Evolutionary conservation across 371 early-diverging fungal species (phyloP).

Genomic region (Rhizopus microsporus): DNA sequence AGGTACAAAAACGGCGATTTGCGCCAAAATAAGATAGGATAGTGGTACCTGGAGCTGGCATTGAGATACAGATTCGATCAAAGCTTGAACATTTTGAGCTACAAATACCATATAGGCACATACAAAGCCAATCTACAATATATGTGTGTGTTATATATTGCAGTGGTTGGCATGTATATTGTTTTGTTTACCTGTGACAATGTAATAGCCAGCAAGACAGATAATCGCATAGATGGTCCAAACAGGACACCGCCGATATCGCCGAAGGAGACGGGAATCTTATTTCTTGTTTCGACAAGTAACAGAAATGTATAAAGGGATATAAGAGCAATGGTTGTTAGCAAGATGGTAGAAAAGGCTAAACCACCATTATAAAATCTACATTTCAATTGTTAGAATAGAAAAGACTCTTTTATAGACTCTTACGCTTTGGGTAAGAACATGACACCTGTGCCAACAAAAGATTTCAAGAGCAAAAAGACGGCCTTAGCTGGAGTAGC

Average conservation of each 20-base stretch:
- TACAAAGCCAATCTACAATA: conserved; percentile 74
- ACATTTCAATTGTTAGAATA: conserved; percentile 11
- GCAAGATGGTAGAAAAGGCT: conserved; percentile 54
- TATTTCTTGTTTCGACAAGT: conserved; percentile 59
- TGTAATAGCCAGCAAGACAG: conserved; percentile 75
- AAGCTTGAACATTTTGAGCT: conserved; percentile 76
- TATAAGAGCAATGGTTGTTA: conserved; percentile 55
- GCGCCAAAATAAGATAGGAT: conserved; percentile 62
- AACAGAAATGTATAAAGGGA: conserved; percentile 64
- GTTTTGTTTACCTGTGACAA: conserved; percentile 65
- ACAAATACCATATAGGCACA: conserved; percentile 91
- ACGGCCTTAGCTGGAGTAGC: conserved; percentile 74
- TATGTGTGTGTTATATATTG: conserved; percentile 1
- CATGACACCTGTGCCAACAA: conserved; percentile 82
- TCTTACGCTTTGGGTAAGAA: conserved; percentile 70
- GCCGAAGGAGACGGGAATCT: conserved; percentile 66
- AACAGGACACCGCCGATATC: conserved; percentile 76
- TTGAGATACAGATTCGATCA: conserved; percentile 61
- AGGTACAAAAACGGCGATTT: conserved; percentile 77
- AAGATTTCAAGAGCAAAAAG: conserved; percentile 73
- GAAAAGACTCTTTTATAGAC: background rate
- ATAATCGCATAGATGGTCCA: conserved; percentile 66
- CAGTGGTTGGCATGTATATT: background rate
- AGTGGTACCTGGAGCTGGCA: conserved; percentile 32
- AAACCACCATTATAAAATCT: conserved; percentile 71